phyloP scores from a whole-genome alignment of 73 alveolate genomes.

The Breviolum minutum region DNA sequence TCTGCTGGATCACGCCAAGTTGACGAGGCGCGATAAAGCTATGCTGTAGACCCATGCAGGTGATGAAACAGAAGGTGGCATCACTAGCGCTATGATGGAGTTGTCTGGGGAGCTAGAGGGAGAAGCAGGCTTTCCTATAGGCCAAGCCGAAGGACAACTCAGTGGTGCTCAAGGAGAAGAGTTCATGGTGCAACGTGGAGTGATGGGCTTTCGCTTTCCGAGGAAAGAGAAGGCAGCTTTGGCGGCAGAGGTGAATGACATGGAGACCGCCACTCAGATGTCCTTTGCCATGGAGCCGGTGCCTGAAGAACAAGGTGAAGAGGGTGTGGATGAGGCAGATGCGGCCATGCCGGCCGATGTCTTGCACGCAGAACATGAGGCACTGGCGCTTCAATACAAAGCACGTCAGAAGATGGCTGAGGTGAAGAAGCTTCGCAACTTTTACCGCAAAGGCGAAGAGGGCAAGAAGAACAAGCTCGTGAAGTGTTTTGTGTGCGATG shows the following conservation, averaged over 20 bases:
- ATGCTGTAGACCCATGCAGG: conserved; percentile 1
- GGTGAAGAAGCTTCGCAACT: not conserved
- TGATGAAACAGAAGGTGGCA: not conserved
- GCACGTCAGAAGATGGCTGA: conserved; percentile 32
- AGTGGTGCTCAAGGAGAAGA: not conserved
- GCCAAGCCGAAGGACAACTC: not conserved
- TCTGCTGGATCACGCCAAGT: not conserved
- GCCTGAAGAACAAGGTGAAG: not conserved
- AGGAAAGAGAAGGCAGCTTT: not conserved
- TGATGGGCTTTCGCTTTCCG: not conserved
- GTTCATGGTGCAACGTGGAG: not conserved
- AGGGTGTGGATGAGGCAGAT: not conserved
- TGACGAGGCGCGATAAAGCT: not conserved
- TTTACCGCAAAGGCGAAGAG: not conserved
- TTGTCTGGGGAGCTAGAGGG: not conserved
- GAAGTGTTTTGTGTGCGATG: not conserved
- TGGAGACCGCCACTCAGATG: not conserved
- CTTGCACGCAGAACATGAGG: conserved; percentile 9
- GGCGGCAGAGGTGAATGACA: not conserved
- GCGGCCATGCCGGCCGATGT: not conserved
- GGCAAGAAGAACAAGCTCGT: not conserved
- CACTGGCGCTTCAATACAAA: not conserved
- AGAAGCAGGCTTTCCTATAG: not conserved
- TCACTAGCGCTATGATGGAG: not conserved
- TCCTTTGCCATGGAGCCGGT: not conserved